Evolutionary conservation across 108 stramenopile genomes (phyloP).

Genomic region (Fistulifera pelliculosa): DNA sequence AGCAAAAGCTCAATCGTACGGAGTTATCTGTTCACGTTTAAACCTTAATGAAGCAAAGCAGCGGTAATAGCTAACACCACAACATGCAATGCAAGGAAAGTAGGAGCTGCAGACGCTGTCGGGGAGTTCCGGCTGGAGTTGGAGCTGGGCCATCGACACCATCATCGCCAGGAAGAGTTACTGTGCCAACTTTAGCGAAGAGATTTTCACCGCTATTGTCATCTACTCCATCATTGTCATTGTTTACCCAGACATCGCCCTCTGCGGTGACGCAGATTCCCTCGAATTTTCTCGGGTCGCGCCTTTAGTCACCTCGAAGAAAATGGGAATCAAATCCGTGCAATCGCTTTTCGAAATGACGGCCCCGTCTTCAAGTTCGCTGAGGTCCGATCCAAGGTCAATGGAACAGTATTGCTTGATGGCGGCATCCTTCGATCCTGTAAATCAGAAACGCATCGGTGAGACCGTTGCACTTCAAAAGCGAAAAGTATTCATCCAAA

Average conservation of each 20-base stretch:
- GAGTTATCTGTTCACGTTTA: no score
- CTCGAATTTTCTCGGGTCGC: constrained; percentile 50
- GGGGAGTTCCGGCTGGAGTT: no score
- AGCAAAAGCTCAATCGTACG: no score
- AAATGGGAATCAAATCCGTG: constrained; percentile 27
- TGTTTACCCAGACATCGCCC: constrained; percentile 46
- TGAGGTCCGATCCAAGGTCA: constrained; percentile 21
- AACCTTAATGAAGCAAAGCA: no score
- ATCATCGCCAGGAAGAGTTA: neutral
- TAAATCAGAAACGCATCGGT: neutral
- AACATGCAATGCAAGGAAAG: no score
- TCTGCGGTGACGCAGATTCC: constrained; percentile 35
- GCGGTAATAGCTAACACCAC: no score
- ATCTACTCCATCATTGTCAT: constrained; percentile 71
- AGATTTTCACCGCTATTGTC: constrained; percentile 41
- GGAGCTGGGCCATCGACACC: no score
- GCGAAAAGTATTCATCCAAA: neutral
- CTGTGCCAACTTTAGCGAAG: constrained; percentile 8
- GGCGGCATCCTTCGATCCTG: constrained; percentile 48
- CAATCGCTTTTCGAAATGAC: constrained; percentile 32
- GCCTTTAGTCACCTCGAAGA: constrained; percentile 16
- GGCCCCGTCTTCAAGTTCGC: constrained; percentile 20
- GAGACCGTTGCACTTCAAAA: neutral
- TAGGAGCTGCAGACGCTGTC: no score
- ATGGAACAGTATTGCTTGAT: constrained; percentile 54